A percentile compares a stretch with the other conserved stretches of the same genome.
phyloP scores from a whole-genome alignment of 1,284 basidiomycete genomes.

The Phellinidium pouzarii region DNA sequence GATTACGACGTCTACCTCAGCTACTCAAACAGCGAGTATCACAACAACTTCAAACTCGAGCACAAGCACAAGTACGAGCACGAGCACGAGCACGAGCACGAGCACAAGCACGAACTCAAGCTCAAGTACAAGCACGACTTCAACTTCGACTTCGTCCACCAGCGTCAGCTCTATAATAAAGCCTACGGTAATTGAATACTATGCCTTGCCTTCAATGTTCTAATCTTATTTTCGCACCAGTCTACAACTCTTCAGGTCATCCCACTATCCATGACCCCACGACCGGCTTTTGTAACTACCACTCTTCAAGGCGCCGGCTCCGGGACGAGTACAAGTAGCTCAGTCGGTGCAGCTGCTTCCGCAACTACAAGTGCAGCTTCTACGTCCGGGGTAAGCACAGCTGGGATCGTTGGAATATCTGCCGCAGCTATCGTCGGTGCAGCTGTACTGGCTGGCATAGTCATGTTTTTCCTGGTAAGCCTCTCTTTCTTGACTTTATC shows the following conservation, averaged over 20 bases:
- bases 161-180: not conserved
- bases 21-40: not conserved
- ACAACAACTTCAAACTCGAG: constrained; percentile 1
- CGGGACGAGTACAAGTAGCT: constrained; percentile 20
- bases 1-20: constrained; percentile 1
- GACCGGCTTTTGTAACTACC: not conserved
- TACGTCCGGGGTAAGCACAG: constrained; percentile 28
- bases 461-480: constrained; percentile 51
- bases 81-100: constrained; percentile 2
- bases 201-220: not conserved
- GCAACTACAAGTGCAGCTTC: constrained; percentile 19
- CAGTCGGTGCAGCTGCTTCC: constrained; percentile 18
- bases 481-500: constrained; percentile 15
- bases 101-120: constrained; percentile 1
- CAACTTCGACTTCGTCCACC: not conserved
- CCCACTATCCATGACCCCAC: not conserved
- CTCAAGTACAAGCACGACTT: not conserved
- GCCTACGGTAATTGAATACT: not conserved
- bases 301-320: constrained; percentile 11
- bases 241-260: not conserved
- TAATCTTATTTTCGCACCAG: not conserved
- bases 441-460: constrained; percentile 39
- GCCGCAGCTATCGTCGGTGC: constrained; percentile 44
- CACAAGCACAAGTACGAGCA: not conserved
- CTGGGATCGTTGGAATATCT: constrained; percentile 46